These are phyloP conservation scores for Pulveroboletus sp. DNA, from an alignment of 768 basidiomycete species.

Conservation along the genomic window DNA sequence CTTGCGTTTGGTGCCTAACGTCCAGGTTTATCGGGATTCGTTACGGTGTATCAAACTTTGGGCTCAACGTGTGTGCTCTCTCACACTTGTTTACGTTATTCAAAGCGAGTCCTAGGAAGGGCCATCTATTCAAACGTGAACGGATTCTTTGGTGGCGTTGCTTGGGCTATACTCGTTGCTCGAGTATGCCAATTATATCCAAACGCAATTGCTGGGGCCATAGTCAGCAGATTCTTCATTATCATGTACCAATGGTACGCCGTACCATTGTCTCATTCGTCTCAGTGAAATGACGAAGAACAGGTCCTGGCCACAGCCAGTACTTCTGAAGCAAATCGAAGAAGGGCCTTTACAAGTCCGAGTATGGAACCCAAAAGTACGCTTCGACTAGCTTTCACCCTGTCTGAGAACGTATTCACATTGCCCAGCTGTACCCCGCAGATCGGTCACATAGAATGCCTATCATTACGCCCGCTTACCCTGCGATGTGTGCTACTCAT, in stretches of 20 bases:
- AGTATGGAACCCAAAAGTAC: constrained; percentile 96
- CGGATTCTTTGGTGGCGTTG: constrained; percentile 96
- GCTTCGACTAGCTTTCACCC: not conserved
- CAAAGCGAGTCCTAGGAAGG: constrained; percentile 50
- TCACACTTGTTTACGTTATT: constrained; percentile 1
- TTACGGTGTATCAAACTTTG: constrained; percentile 95
- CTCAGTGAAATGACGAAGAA: constrained; percentile 6
- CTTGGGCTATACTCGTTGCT: constrained; percentile 98
- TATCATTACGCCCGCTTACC: constrained; percentile 98
- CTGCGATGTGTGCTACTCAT: constrained; percentile 98
- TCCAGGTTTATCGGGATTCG: constrained; percentile 90
- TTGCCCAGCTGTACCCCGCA: constrained; percentile 74
- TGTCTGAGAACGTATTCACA: not conserved
- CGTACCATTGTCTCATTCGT: not conserved
- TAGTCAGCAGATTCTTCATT: constrained; percentile 96
- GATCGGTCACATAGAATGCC: constrained; percentile 98
- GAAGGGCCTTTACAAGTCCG: constrained; percentile 89
- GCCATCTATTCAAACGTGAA: constrained; percentile 98
- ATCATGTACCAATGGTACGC: constrained; percentile 97
- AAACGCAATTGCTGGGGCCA: constrained; percentile 87
- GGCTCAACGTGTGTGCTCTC: constrained; percentile 77
- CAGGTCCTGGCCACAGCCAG: constrained; percentile 98
- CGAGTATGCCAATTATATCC: constrained; percentile 99
- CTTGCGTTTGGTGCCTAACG: constrained; percentile 89
- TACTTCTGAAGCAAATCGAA: constrained; percentile 95